Evolutionary conservation across 2,329 filamentous ascomycete genomes (phyloP).

Genomic region (Alternaria infectoria): DNA sequence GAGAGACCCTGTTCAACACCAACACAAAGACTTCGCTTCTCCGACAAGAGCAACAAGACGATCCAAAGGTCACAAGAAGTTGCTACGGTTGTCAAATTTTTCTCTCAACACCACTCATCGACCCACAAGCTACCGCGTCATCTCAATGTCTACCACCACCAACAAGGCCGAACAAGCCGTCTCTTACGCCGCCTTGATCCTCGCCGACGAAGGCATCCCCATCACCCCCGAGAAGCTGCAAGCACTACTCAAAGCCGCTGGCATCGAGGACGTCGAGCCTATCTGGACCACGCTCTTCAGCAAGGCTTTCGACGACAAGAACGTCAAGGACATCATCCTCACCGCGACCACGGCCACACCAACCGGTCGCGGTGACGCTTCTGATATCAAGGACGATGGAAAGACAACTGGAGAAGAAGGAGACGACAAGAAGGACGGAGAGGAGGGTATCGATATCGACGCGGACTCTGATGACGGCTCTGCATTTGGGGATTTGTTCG

Average conservation of each 20-base stretch:
- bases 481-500: not conserved
- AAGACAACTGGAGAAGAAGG: not conserved
- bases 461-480: constrained; percentile 4
- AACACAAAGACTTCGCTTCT: no score
- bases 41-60: not conserved
- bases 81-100: not conserved
- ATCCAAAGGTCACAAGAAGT: not conserved
- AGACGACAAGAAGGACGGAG: constrained; percentile 3
- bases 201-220: constrained; percentile 94
- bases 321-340: constrained; percentile 83
- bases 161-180: constrained; percentile 62
- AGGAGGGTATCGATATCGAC: constrained; percentile 14
- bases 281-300: constrained; percentile 98
- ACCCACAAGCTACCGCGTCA: not conserved
- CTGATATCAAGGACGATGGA: not conserved
- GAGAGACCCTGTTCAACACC: not conserved
- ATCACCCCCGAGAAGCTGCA: constrained; percentile 98
- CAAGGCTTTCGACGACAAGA: constrained; percentile 93
- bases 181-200: constrained; percentile 98
- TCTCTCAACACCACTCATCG: not conserved
- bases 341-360: constrained; percentile 71
- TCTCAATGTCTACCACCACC: constrained; percentile 9
- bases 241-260: constrained; percentile 86
- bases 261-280: constrained; percentile 86
- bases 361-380: not conserved